Evolutionary conservation across 306 rosid genomes (phyloP).

Genomic region (Medicago lupulina): DNA sequence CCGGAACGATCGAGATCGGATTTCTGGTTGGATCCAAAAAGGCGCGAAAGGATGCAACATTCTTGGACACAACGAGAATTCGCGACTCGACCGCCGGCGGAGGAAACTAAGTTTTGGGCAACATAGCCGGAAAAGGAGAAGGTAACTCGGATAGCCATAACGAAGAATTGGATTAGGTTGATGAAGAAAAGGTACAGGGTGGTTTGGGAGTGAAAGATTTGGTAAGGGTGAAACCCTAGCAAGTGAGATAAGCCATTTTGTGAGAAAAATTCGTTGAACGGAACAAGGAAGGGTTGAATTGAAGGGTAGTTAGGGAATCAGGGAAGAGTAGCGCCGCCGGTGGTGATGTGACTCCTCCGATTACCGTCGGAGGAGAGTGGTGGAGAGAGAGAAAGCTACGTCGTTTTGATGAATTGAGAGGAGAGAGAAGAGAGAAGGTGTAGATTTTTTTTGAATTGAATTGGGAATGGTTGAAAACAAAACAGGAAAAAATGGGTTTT

Average conservation of each 20-base stretch:
- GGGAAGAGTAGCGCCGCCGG: constrained; percentile 33
- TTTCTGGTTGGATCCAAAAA: constrained; percentile 60
- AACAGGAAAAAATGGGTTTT: background rate
- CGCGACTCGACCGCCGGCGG: constrained; percentile 63
- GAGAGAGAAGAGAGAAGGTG: background rate
- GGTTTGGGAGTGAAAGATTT: constrained; percentile 34
- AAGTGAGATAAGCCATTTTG: constrained; percentile 48
- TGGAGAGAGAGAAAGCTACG: background rate
- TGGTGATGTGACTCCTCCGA: constrained; percentile 1
- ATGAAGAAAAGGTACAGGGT: constrained; percentile 55
- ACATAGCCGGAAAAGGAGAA: constrained; percentile 78
- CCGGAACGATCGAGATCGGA: constrained; percentile 56
- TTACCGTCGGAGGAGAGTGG: background rate
- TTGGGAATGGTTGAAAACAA: background rate
- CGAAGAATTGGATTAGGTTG: constrained; percentile 39
- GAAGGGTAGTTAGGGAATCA: background rate
- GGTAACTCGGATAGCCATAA: constrained; percentile 86
- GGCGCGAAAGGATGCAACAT: constrained; percentile 67
- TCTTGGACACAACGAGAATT: constrained; percentile 68
- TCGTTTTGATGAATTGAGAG: background rate
- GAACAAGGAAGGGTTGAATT: constrained; percentile 49
- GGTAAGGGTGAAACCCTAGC: constrained; percentile 51
- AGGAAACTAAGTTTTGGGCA: constrained; percentile 77
- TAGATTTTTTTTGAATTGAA: background rate
- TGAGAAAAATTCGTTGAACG: constrained; percentile 38